Conservation (phyloP, 495 filamentous ascomycete species). For the Daldinia concentrica region DNA sequence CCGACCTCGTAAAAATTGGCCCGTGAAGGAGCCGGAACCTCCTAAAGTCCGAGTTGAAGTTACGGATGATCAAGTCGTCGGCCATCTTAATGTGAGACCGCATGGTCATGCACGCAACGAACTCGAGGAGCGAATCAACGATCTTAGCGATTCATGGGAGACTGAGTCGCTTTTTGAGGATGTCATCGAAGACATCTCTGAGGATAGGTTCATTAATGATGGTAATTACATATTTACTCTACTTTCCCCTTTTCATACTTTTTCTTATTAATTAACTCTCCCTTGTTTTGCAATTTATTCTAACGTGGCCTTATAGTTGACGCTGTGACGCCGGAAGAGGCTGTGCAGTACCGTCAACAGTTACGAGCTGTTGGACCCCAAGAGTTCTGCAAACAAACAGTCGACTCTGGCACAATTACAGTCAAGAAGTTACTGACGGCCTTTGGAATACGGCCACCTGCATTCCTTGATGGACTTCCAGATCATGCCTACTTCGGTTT, state of each 20-base stretch:
- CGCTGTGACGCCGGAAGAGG: slow-evolving; percentile 79
- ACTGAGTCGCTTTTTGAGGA: slow-evolving; percentile 74
- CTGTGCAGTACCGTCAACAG: slow-evolving; percentile 69
- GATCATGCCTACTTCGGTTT: slow-evolving; percentile 80
- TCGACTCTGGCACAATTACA: slow-evolving; percentile 72
- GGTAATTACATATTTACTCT: slow-evolving; percentile 50
- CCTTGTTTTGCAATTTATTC: slow-evolving; percentile 3
- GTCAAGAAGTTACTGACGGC: slow-evolving; percentile 89
- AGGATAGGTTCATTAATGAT: slow-evolving; percentile 67
- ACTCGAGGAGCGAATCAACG: slow-evolving; percentile 68
- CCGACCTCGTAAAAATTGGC: slow-evolving; percentile 27
- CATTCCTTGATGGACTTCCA: slow-evolving; percentile 75
- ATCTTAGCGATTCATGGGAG: slow-evolving; percentile 72
- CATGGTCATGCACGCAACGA: slow-evolving; percentile 48
- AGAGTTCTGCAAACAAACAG: slow-evolving; percentile 76
- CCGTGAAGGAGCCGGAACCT: slow-evolving; percentile 14
- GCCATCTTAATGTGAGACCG: slow-evolving; percentile 37
- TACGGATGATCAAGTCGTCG: slow-evolving; percentile 42
- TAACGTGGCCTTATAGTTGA: slow-evolving; percentile 55
- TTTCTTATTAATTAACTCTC: not conserved
- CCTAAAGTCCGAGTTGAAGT: slow-evolving; percentile 33
- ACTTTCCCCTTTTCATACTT: not conserved
- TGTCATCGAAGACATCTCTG: slow-evolving; percentile 68
- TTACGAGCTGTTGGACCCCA: slow-evolving; percentile 79
- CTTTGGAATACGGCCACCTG: slow-evolving; percentile 83